A percentile compares a stretch with the other conserved stretches of the same genome.
Evolutionary conservation across 2,329 filamentous ascomycete genomes (phyloP).

Genomic region (Aspergillus alliaceus): DNA sequence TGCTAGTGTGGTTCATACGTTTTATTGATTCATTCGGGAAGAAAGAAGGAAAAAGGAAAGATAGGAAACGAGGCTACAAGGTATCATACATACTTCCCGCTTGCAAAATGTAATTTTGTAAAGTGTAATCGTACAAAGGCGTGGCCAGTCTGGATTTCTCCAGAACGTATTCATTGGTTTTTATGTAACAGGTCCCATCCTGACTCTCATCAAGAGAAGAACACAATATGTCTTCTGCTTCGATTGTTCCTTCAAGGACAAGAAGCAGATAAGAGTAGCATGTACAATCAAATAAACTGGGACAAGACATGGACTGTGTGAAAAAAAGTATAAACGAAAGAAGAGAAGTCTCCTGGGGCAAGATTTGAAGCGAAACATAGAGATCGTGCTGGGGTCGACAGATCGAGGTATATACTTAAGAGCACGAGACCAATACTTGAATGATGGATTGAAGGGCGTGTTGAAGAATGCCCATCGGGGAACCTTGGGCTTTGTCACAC

Average conservation of each 20-base stretch:
- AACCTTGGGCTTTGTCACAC: background rate
- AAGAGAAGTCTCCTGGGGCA: background rate
- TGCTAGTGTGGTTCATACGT: too few relatives aligned
- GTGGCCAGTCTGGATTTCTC: constrained; percentile 1
- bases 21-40: too few relatives aligned
- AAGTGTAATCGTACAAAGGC: background rate
- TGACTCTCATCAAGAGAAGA: constrained; percentile 15
- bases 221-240: constrained; percentile 7
- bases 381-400: background rate
- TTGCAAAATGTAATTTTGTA: background rate
- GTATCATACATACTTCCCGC: background rate
- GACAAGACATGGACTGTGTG: constrained; percentile 10
- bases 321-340: constrained; percentile 2
- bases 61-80: background rate
- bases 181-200: constrained; percentile 14
- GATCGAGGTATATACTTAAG: background rate
- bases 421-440: background rate
- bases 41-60: too few relatives aligned
- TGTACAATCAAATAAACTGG: constrained; percentile 13
- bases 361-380: background rate
- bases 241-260: constrained; percentile 14
- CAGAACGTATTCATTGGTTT: constrained; percentile 11
- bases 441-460: background rate
- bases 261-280: constrained; percentile 13
- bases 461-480: background rate